phyloP scores from a whole-genome alignment of 345 rosid species.

The Cardamine chenopodiifolia region DNA sequence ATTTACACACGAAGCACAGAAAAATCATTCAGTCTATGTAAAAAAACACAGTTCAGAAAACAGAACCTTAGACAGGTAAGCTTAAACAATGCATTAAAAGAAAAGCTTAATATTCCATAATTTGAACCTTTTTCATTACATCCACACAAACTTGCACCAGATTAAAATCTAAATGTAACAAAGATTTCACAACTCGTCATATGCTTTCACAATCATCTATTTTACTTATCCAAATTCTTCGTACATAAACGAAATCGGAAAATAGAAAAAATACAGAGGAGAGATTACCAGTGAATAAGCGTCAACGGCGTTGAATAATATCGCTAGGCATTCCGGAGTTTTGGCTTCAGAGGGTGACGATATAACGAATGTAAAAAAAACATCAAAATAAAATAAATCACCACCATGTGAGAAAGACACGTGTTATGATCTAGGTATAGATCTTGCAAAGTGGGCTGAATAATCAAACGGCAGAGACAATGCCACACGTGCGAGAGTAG shows the following conservation, averaged over 20 bases:
- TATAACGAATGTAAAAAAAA: not conserved
- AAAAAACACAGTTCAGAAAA: not conserved
- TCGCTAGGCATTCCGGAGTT: constrained; percentile 31
- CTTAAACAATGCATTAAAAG: not conserved
- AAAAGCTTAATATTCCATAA: not conserved
- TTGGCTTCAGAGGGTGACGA: constrained; percentile 21
- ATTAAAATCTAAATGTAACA: constrained; percentile 24
- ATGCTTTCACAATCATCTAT: constrained; percentile 20
- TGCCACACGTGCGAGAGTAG: constrained; percentile 29
- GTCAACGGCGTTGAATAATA: constrained; percentile 39
- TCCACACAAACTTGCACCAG: constrained; percentile 25
- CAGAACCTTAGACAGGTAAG: constrained; percentile 6
- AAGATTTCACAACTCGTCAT: not conserved
- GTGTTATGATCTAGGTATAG: constrained; percentile 24
- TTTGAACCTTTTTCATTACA: constrained; percentile 15
- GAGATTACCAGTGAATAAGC: constrained; percentile 34
- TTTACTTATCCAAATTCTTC: not conserved
- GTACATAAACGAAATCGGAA: not conserved
- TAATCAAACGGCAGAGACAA: constrained; percentile 40
- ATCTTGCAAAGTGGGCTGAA: constrained; percentile 36
- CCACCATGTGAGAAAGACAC: constrained; percentile 44
- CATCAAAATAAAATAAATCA: not conserved
- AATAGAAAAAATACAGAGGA: not conserved
- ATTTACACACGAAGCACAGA: not conserved
- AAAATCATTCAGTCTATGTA: constrained; percentile 1